A percentile compares a stretch with the other conserved stretches of the same genome.
Conservation (phyloP, 2,329 filamentous ascomycete species). For the Aspergillus udagawae region DNA sequence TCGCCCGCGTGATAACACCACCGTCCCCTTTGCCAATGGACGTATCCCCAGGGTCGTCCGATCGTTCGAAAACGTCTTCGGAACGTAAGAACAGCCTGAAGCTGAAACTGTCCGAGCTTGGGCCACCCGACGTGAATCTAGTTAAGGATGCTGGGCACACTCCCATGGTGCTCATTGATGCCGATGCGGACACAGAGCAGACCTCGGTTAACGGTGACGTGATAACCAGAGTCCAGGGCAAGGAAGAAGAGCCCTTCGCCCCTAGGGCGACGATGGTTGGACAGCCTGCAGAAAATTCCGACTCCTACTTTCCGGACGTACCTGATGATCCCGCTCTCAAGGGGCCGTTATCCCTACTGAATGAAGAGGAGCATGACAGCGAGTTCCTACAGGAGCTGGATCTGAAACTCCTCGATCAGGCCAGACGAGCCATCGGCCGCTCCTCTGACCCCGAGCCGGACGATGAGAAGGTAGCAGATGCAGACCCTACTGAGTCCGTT, state of each 20-base stretch:
- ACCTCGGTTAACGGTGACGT: conserved; percentile 20
- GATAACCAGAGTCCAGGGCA: conserved; percentile 5
- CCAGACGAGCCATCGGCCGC: conserved; percentile 27
- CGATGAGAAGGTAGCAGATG: conserved; percentile 21
- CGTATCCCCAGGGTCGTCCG: conserved; percentile 23
- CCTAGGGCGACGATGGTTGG: conserved; percentile 24
- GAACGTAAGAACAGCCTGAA: conserved; percentile 31
- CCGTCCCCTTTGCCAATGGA: conserved; percentile 30
- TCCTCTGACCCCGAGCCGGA: conserved; percentile 16
- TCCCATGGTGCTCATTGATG: conserved; percentile 41
- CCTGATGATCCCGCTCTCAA: conserved; percentile 42
- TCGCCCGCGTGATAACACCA: conserved; percentile 42
- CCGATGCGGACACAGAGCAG: conserved; percentile 25
- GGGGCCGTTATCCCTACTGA: conserved; percentile 41
- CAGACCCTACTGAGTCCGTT: conserved; percentile 26
- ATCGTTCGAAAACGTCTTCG: conserved; percentile 17
- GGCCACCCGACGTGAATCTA: conserved; percentile 37
- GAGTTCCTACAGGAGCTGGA: conserved; percentile 42
- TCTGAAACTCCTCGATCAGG: conserved; percentile 41
- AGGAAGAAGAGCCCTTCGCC: conserved; percentile 28
- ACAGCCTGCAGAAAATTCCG: conserved; percentile 35
- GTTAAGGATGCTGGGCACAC: conserved; percentile 43
- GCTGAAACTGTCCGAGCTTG: conserved; percentile 35
- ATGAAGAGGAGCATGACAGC: conserved; percentile 38
- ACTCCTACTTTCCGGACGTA: conserved; percentile 40